Conservation (phyloP, 1,284 basidiomycete species). For the Hemileia vastatrix region DNA sequence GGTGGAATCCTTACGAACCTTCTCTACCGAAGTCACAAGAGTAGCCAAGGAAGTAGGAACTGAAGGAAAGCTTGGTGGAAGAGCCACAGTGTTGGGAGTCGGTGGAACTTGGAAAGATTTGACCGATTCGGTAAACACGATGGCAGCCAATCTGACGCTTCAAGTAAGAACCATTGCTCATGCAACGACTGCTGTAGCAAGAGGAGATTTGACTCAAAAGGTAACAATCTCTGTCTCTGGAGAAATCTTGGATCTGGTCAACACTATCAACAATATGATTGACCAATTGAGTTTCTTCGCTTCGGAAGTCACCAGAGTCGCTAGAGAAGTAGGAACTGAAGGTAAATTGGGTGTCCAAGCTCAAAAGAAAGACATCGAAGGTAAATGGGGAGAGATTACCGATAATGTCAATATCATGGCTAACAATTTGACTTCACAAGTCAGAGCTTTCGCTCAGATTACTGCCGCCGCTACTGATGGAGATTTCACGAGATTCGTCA, state of each 20-base stretch:
- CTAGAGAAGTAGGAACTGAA: slow-evolving; percentile 87
- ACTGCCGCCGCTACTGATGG: slow-evolving; percentile 97
- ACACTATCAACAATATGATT: slow-evolving; percentile 76
- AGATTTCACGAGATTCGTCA: slow-evolving; percentile 98
- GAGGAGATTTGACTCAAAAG: slow-evolving; percentile 87
- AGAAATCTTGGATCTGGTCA: slow-evolving; percentile 79
- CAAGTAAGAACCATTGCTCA: slow-evolving; percentile 93
- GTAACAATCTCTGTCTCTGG: slow-evolving; percentile 86
- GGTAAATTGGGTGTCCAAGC: slow-evolving; percentile 96
- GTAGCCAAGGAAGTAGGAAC: slow-evolving; percentile 45
- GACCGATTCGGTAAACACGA: slow-evolving; percentile 65
- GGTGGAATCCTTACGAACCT: slow-evolving; percentile 44
- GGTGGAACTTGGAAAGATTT: slow-evolving; percentile 55
- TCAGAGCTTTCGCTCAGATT: slow-evolving; percentile 97
- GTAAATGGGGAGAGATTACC: slow-evolving; percentile 98
- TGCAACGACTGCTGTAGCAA: slow-evolving; percentile 89
- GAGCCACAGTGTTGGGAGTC: slow-evolving; percentile 44
- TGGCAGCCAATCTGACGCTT: slow-evolving; percentile 60
- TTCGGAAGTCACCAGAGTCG: slow-evolving; percentile 88
- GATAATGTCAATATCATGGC: slow-evolving; percentile 50
- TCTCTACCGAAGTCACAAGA: slow-evolving; percentile 44
- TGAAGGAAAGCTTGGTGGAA: slow-evolving; percentile 43
- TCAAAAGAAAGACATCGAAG: slow-evolving; percentile 91
- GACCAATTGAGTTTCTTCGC: slow-evolving; percentile 90
- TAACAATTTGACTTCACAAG: slow-evolving; percentile 58